Conservation (phyloP, 805 yeast species). For the Wickerhamiella lipophila region DNA sequence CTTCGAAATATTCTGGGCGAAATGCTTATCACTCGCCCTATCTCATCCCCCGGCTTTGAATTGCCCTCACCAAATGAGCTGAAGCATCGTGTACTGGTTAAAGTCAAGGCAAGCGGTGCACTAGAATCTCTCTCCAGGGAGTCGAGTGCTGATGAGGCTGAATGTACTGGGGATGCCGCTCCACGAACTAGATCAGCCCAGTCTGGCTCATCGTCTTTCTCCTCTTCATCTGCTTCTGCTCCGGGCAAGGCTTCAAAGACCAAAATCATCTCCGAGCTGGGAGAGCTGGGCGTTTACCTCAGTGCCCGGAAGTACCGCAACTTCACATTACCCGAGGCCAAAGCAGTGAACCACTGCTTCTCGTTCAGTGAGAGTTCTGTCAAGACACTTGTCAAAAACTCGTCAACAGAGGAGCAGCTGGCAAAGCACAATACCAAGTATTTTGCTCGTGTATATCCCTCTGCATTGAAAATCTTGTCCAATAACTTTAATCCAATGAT, state of each 20-base stretch:
- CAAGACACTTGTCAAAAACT: conserved; percentile 50
- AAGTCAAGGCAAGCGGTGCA: conserved; percentile 41
- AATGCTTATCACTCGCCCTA: conserved; percentile 35
- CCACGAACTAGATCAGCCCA: background rate
- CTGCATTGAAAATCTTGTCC: conserved; percentile 61
- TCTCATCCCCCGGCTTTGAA: conserved; percentile 23
- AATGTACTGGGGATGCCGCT: background rate
- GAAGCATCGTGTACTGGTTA: conserved; percentile 58
- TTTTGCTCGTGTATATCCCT: conserved; percentile 79
- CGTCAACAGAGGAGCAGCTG: conserved; percentile 33
- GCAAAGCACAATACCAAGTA: conserved; percentile 65
- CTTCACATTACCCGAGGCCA: conserved; percentile 77
- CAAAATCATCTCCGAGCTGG: conserved; percentile 30
- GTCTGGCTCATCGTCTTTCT: background rate
- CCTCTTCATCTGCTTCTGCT: background rate
- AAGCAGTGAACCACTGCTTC: conserved; percentile 67
- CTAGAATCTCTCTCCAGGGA: conserved; percentile 12
- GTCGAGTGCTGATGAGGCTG: conserved; percentile 15
- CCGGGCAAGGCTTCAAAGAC: background rate
- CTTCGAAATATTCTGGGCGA: conserved; percentile 50
- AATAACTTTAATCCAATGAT: conserved; percentile 67
- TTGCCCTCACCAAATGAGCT: conserved; percentile 67
- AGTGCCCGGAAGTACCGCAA: conserved; percentile 69
- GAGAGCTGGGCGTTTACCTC: conserved; percentile 55
- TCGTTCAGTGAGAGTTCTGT: conserved; percentile 70